Percentiles rank a stretch among this genome's conserved stretches.
phyloP scores from a whole-genome alignment of 1,284 basidiomycete species.

The Puccinia hordei region DNA sequence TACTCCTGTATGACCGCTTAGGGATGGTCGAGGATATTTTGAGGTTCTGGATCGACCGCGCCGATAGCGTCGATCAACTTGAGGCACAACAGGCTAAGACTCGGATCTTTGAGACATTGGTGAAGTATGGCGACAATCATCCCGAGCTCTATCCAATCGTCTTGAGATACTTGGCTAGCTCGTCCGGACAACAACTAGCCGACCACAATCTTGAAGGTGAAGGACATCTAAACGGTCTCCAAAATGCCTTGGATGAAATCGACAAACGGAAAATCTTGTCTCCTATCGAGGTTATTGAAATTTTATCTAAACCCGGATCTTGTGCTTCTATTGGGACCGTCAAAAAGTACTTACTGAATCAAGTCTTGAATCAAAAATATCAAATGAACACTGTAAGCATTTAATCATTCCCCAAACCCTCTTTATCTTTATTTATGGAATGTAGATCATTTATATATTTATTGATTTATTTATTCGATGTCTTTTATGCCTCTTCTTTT shows the following conservation, averaged over 20 bases:
- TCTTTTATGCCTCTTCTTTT: conserved; percentile 14
- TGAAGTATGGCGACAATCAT: conserved; percentile 71
- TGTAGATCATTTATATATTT: neutral
- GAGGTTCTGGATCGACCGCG: conserved; percentile 74
- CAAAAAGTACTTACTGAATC: conserved; percentile 79
- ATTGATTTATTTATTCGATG: neutral
- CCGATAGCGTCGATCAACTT: conserved; percentile 60
- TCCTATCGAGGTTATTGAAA: conserved; percentile 82
- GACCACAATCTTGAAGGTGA: too few relatives aligned
- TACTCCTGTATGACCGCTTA: conserved; percentile 86
- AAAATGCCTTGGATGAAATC: conserved; percentile 69
- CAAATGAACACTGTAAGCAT: conserved; percentile 69
- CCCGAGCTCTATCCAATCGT: conserved; percentile 83
- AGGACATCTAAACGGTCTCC: conserved; percentile 60
- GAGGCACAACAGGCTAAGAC: conserved; percentile 63
- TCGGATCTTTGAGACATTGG: conserved; percentile 73
- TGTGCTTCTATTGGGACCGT: conserved; percentile 87
- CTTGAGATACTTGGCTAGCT: conserved; percentile 84
- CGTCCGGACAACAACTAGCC: conserved; percentile 54
- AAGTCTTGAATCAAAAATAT: conserved; percentile 73
- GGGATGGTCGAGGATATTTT: conserved; percentile 96
- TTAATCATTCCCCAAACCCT: neutral
- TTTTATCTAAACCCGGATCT: conserved; percentile 75
- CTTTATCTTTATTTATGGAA: conserved; percentile 33
- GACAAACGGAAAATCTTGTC: conserved; percentile 79